Evolutionary conservation across 2,329 filamentous ascomycete species (phyloP).

Genomic region (Sporothrix luriei): DNA sequence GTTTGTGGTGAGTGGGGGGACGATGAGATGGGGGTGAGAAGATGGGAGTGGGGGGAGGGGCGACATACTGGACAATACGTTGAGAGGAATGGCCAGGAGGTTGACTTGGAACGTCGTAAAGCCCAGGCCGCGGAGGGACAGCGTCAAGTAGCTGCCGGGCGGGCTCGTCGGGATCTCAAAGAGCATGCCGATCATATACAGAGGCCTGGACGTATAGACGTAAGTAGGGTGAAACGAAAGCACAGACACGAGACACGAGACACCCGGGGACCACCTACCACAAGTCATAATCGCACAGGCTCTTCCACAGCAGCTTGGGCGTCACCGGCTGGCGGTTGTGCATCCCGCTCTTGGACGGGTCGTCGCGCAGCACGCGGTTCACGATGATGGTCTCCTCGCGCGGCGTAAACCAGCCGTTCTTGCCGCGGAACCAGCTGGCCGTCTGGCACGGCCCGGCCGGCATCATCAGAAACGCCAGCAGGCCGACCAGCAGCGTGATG

Average conservation of each 20-base stretch:
- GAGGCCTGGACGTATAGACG: background rate
- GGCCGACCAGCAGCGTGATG: slow-evolving; percentile 52
- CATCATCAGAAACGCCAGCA: slow-evolving; percentile 59
- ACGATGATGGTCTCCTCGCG: slow-evolving; percentile 64
- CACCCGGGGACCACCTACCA: slow-evolving; percentile 36
- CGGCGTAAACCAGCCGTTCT: slow-evolving; percentile 62
- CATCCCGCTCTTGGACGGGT: slow-evolving; percentile 62
- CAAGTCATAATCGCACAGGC: slow-evolving; percentile 47
- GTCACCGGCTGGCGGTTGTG: slow-evolving; percentile 62
- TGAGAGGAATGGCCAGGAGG: slow-evolving; percentile 32
- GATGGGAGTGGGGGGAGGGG: too few relatives aligned
- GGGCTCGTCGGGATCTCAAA: slow-evolving; percentile 28
- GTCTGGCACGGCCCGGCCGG: slow-evolving; percentile 57
- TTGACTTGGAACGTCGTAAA: slow-evolving; percentile 34
- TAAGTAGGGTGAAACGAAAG: background rate
- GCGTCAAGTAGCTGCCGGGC: slow-evolving; percentile 28
- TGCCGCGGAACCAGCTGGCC: slow-evolving; percentile 57
- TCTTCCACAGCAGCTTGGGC: slow-evolving; percentile 53
- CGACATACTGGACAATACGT: slow-evolving; percentile 38
- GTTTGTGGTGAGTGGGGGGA: background rate
- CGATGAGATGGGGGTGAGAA: too few relatives aligned
- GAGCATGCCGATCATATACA: slow-evolving; percentile 32
- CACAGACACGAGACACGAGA: too few relatives aligned
- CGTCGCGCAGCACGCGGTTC: slow-evolving; percentile 61
- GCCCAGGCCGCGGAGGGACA: slow-evolving; percentile 31